Percentiles rank a stretch among this genome's conserved stretches.
These are phyloP conservation scores for Abrus precatorius DNA, from an alignment of 306 rosid species.

Conservation along the genomic window DNA sequence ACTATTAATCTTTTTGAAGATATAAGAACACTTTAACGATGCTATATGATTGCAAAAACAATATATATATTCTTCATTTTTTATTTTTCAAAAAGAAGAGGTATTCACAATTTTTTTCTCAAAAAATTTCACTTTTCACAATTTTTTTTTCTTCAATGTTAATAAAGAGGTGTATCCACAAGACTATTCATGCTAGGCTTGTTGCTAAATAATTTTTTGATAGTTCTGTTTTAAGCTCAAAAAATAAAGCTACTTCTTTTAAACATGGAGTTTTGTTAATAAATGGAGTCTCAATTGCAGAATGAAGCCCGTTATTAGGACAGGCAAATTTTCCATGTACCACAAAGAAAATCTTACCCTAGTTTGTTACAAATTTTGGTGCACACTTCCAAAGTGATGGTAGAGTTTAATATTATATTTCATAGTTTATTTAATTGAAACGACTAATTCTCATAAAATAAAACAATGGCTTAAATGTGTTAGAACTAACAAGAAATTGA, in stretches of 20 bases:
- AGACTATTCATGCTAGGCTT: too few relatives aligned
- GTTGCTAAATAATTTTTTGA: not conserved
- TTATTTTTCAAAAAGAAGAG: too few relatives aligned
- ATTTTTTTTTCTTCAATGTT: too few relatives aligned
- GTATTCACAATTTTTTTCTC: too few relatives aligned
- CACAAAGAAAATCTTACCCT: not conserved
- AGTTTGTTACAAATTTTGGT: not conserved
- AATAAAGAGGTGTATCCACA: not conserved
- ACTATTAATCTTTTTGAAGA: too few relatives aligned
- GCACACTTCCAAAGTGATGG: not conserved
- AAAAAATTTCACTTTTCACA: too few relatives aligned
- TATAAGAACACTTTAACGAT: too few relatives aligned
- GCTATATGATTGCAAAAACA: too few relatives aligned
- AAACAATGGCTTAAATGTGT: not conserved
- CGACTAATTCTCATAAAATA: not conserved
- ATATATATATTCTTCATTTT: too few relatives aligned
- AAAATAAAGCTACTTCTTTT: not conserved
- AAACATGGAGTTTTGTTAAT: not conserved
- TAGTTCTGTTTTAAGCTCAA: not conserved
- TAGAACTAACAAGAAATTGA: constrained; percentile 2
- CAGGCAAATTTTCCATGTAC: not conserved
- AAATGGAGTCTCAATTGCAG: not conserved
- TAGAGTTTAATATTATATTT: not conserved
- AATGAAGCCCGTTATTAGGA: not conserved
- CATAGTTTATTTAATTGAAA: not conserved